phyloP scores from a whole-genome alignment of 805 yeast genomes.

The Pachysolen tannophilus region DNA sequence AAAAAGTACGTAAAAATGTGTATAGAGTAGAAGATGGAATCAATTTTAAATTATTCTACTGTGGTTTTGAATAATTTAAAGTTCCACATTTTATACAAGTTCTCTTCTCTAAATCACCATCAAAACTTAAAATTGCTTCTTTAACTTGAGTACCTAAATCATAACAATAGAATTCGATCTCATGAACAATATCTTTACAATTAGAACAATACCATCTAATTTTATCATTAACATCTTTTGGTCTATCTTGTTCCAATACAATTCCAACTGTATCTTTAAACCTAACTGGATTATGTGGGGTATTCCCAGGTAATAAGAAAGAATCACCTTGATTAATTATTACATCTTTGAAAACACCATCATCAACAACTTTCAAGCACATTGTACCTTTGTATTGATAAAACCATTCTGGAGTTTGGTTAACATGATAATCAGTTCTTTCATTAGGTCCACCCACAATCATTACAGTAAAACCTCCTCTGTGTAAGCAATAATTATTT shows the following conservation, averaged over 20 bases:
- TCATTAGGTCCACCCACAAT: slow-evolving; percentile 95
- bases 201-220: slow-evolving; percentile 82
- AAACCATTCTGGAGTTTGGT: slow-evolving; percentile 93
- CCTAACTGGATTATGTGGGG: slow-evolving; percentile 87
- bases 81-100: slow-evolving; percentile 75
- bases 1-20: too few species aligned
- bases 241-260: slow-evolving; percentile 90
- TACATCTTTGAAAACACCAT: slow-evolving; percentile 68
- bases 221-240: slow-evolving; percentile 58
- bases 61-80: slow-evolving; percentile 59
- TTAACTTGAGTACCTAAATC: slow-evolving; percentile 91
- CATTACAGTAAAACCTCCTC: slow-evolving; percentile 93
- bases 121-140: slow-evolving; percentile 68
- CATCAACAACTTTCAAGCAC: slow-evolving; percentile 77
- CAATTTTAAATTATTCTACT: slow-evolving; percentile 13
- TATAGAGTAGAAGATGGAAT: background rate
- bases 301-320: slow-evolving; percentile 76
- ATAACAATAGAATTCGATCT: slow-evolving; percentile 60
- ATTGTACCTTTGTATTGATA: slow-evolving; percentile 81
- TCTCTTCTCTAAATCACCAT: slow-evolving; percentile 49
- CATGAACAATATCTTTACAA: slow-evolving; percentile 61
- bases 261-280: slow-evolving; percentile 81
- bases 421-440: slow-evolving; percentile 87
- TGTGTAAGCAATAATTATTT: slow-evolving; percentile 80
- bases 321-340: slow-evolving; percentile 79